A percentile compares a stretch with the other conserved stretches of the same genome.
phyloP scores from a whole-genome alignment of 345 rosid genomes.

The Arabidopsis thaliana region TAIR10.1 NC_003075.7:17990501-17991000 shows the following conservation, averaged over 20 bases:
- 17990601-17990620: not conserved
- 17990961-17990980: slow-evolving; percentile 79
- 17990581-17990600: slow-evolving; percentile 5
- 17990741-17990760: slow-evolving; percentile 46
- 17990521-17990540: slow-evolving; percentile 15
- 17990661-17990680: slow-evolving; percentile 84
- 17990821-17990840: slow-evolving; percentile 88
- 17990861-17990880: slow-evolving; percentile 24
- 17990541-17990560: not conserved
- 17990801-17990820: slow-evolving; percentile 97
- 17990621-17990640: slow-evolving; percentile 16
- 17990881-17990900: slow-evolving; percentile 23
- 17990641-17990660: slow-evolving; percentile 51
- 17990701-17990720: slow-evolving; percentile 73
- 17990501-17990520: slow-evolving; percentile 54
- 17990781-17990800: slow-evolving; percentile 96
- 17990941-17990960: slow-evolving; percentile 93
- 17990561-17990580: slow-evolving; percentile 26
- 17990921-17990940: slow-evolving; percentile 43
- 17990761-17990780: slow-evolving; percentile 54
- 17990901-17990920: slow-evolving; percentile 6
- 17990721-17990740: slow-evolving; percentile 54
- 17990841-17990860: slow-evolving; percentile 32
- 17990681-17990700: slow-evolving; percentile 77
- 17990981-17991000: slow-evolving; percentile 69